Evolutionary conservation across 2,329 filamentous ascomycete species (phyloP).

Genomic region (Fusarium armeniacum): DNA sequence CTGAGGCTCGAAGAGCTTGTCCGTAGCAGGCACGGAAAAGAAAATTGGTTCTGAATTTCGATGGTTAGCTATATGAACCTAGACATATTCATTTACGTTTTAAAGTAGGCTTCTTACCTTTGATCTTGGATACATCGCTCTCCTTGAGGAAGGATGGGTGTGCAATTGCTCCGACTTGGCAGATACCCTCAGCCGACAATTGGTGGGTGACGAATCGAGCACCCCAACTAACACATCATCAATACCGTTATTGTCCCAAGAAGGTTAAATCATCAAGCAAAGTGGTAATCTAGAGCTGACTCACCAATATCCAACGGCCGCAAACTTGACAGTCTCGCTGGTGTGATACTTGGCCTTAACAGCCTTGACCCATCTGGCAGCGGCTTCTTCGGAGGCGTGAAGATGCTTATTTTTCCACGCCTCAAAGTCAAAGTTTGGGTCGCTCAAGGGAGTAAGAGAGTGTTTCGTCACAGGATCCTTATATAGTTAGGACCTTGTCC

Average conservation of each 20-base stretch:
- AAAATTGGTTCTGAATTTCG: no score
- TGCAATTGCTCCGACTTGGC: not conserved
- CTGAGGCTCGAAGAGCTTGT: not conserved
- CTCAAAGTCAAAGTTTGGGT: slow-evolving; percentile 6
- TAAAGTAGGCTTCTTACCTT: not conserved
- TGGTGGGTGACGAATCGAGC: slow-evolving; percentile 2
- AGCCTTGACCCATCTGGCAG: not conserved
- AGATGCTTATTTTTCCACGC: slow-evolving; percentile 7
- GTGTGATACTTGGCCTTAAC: not conserved
- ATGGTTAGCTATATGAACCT: no score
- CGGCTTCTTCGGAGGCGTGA: not conserved
- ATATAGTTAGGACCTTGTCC: accelerated
- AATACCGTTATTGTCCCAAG: no score
- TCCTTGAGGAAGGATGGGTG: slow-evolving; percentile 3
- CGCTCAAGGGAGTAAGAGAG: not conserved
- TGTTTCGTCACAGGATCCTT: not conserved
- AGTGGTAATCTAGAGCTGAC: no score
- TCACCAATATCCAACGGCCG: slow-evolving; percentile 11
- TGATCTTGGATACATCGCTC: not conserved
- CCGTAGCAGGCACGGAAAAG: not conserved
- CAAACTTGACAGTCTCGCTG: not conserved
- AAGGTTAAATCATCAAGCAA: no score
- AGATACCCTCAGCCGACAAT: not conserved
- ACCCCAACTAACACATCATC: no score
- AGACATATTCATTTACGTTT: no score